Evolutionary conservation across 805 yeast species (phyloP), one percentile per base, ranked within the genome.

Genomic region (Isabelozyma gotoi): DNA sequence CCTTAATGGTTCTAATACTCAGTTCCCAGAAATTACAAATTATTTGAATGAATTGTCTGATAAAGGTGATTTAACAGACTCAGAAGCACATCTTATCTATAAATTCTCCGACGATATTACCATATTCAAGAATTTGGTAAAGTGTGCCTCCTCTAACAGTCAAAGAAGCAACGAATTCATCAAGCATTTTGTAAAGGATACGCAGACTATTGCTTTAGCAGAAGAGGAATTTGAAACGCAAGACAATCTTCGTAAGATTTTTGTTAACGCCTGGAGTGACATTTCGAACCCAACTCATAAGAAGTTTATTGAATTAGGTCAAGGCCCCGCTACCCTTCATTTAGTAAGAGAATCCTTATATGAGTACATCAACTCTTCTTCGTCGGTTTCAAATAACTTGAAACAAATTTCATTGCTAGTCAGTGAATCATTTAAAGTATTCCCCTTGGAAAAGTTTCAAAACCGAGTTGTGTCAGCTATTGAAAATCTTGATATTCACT

Each of bases 11-110:
- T 45, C 49, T 1, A 43, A 52, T 18, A 43, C 45, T 2, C 17
- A 36, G 7, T 53, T 41, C 39, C 55, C 60, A 3, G 59, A 58
- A 3, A 54, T 77, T 4, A 45, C 65, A 5, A 42, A 51, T 1
- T 63, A 65, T 34, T 45, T 79, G 11, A 56, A 59, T 18, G 33
- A 48, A 3, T 49, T 75, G 16, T 63, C 73, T 2, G 42, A 48
- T 17, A 59, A 57, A 19, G 44, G 46, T 7, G 46, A 45, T 10
- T 47, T 62, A 31, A 50, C 54, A 21, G 48, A 36, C 0, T 33
- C 38, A 2, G 71, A 67, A 34, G 47, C 56, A 17, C 41, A 45
- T 3, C 27, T 66, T 27, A 44, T 65, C 2, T 53, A 51, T 32
- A 43, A 48, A 11, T 55, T 50, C 29, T 35, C 56, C 17, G 44